Evolutionary conservation across 192 early-diverging fungal species (phyloP).

Genomic region (Backusella morwellensis): DNA sequence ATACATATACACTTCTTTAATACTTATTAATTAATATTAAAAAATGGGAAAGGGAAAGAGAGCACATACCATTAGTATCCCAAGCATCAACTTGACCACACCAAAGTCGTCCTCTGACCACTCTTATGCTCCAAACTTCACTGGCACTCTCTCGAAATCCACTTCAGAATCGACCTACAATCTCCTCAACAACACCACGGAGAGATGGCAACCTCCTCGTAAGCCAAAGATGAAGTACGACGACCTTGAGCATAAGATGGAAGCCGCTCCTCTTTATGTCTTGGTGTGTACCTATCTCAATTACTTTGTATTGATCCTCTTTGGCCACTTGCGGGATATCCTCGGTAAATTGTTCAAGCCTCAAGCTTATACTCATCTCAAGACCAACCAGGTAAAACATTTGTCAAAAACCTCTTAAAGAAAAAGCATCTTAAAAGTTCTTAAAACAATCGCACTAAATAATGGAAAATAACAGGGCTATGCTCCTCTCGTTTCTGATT

Average conservation of each 20-base stretch:
- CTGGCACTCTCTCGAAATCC: conserved; percentile 9
- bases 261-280: conserved; percentile 76
- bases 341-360: conserved; percentile 79
- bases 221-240: conserved; percentile 27
- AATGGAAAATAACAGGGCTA: conserved; percentile 59
- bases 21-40: conserved; percentile 2
- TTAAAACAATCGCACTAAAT: neutral
- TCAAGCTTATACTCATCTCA: conserved; percentile 71
- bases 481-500: conserved; percentile 92
- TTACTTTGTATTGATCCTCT: conserved; percentile 90
- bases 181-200: conserved; percentile 5
- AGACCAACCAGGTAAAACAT: conserved; percentile 56
- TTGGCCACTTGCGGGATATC: conserved; percentile 92
- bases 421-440: neutral
- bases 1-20: neutral
- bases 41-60: conserved; percentile 33
- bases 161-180: conserved; percentile 9
- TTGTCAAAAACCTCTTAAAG: conserved; percentile 1
- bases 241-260: conserved; percentile 42
- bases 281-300: conserved; percentile 94
- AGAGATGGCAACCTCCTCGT: conserved; percentile 16
- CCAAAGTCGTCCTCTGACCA: conserved; percentile 18
- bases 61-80: conserved; percentile 32
- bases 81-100: conserved; percentile 25
- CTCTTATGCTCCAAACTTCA: conserved; percentile 15